These are phyloP conservation scores for Truncatella angustata DNA, from an alignment of 2,329 filamentous ascomycete species.

Conservation along the genomic window DNA sequence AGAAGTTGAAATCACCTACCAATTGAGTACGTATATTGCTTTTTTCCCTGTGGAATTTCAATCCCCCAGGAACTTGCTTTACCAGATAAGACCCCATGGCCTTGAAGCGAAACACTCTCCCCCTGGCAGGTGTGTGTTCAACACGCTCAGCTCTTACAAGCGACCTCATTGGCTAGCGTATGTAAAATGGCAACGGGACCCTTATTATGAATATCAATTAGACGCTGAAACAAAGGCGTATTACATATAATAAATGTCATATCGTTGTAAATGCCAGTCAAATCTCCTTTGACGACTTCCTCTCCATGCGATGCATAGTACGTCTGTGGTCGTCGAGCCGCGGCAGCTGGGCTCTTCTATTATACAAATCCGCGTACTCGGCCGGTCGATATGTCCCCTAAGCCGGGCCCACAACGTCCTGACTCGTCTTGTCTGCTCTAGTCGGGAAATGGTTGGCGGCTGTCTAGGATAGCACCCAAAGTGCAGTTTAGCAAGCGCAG, in stretches of 20 bases:
- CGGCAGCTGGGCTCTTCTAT: not conserved
- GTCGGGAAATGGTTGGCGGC: too few species aligned
- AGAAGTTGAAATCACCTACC: too few species aligned
- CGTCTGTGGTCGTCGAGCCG: not conserved
- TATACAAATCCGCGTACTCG: not conserved
- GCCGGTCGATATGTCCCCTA: not conserved
- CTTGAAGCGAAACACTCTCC: too few species aligned
- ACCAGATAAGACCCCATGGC: too few species aligned
- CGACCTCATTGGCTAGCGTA: too few species aligned
- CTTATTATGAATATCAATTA: too few species aligned
- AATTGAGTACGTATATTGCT: too few species aligned
- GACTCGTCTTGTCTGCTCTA: not conserved
- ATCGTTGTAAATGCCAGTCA: constrained; percentile 13
- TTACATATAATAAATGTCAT: constrained; percentile 31
- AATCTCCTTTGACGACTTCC: not conserved
- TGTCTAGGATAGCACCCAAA: too few species aligned
- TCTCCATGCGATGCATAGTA: not conserved
- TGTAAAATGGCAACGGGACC: too few species aligned
- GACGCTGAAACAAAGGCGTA: constrained; percentile 14
- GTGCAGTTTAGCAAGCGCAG: constrained; percentile 67
- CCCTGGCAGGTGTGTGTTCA: too few species aligned
- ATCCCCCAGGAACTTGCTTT: too few species aligned
- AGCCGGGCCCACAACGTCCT: not conserved
- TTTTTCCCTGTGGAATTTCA: too few species aligned
- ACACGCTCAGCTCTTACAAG: not conserved